Base-by-base conservation (phyloP, 2,329 filamentous ascomycete species). In the Aureobasidium sp. region DNA sequence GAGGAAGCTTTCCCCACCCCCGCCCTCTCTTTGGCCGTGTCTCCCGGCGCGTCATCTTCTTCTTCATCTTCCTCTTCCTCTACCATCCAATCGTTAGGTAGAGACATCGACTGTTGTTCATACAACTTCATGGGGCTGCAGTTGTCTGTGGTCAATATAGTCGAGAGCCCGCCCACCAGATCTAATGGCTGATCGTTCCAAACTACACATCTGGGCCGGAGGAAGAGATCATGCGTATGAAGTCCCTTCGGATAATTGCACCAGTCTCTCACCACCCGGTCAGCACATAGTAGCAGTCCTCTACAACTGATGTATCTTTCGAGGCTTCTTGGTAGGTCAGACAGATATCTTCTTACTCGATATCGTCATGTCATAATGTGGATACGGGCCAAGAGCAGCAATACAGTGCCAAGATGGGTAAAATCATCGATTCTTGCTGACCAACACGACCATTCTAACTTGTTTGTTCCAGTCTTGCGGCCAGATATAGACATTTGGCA, bases 281-380 rank as follows among this genome's bases (percentile, higher is more conserved):
- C 22, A 27, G 29, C 58, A 35, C 58, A 60, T 7, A 31, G 57
- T 15, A 48, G 12, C 29, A 60, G 22, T 1, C 44, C n/a, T 27
- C 57, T 24, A 17, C 57, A 60, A 4, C 39, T 40, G n/a, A 37
- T 35, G 19, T 50, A 39, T n/a, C 31, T 31, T 17, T 50, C 24
- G n/a, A 49, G 29, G 24, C 19, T 47, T 47, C 84, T 67, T 50
- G 69, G 33, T 17, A 29, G 24, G 5, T 17, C 14, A 40, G 44
- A 15, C 29, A 47, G 3, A 50, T 12, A n/a, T 22, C 2, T 14
- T 40, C 45, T 49, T 50, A 47, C 35, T 49, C 45, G 44, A 60
- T 27, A 24, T 33, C 42, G 24, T 49, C 56, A 17, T 59, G 44
- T 59, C 44, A 59, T 37, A 27, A 6, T 22, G 44, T 45, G 37